A percentile compares a stretch with the other conserved stretches of the same genome.
Evolutionary conservation across 768 basidiomycete species (phyloP).

Genomic region (Boletus pseudo-olivaceus): DNA sequence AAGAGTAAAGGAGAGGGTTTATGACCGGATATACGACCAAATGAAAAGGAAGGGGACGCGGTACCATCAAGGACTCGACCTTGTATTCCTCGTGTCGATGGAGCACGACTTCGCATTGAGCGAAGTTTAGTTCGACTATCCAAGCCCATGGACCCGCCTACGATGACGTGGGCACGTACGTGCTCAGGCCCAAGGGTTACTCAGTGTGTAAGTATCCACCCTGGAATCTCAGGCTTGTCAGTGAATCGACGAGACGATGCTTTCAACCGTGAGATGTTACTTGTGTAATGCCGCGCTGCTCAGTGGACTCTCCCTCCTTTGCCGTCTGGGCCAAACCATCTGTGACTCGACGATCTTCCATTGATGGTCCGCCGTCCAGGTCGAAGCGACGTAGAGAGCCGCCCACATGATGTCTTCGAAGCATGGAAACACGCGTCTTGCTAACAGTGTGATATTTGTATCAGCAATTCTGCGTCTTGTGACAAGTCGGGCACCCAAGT

Average conservation of each 20-base stretch:
- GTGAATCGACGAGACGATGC: background rate
- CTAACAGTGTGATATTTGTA: no score
- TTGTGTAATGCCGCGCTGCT: background rate
- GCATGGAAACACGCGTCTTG: no score
- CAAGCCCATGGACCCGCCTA: no score
- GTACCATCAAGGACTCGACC: background rate
- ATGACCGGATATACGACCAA: background rate
- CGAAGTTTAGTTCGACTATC: background rate
- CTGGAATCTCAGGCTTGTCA: slow-evolving; percentile 17
- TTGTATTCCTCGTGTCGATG: background rate
- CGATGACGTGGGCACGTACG: background rate
- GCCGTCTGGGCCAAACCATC: background rate
- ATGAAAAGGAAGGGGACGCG: background rate
- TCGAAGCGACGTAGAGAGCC: no score
- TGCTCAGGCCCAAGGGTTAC: background rate
- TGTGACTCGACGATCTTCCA: no score
- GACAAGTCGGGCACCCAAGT: no score
- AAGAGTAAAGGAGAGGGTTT: background rate
- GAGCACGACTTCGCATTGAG: background rate
- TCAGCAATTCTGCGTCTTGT: no score
- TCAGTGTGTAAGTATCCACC: background rate
- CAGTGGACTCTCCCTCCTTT: background rate
- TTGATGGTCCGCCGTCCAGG: no score
- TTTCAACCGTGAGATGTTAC: background rate
- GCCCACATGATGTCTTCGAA: no score